phyloP scores from a whole-genome alignment of 176 grass and related monocot species.

The Phoenix roebelenii region DNA sequence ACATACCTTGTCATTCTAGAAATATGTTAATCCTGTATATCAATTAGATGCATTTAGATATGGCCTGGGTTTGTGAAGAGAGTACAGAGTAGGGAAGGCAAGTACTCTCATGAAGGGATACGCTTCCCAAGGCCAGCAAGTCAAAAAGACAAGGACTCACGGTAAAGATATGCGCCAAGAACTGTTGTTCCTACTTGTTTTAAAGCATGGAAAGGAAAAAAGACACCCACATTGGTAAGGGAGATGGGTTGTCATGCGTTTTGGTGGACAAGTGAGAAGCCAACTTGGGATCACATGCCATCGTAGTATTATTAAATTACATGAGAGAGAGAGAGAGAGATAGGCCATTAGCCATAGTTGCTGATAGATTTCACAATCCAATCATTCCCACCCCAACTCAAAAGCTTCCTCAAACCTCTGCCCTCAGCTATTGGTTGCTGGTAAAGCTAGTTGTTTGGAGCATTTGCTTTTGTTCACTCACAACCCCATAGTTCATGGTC shows the following conservation, averaged over 20 bases:
- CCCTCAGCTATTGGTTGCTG: no score
- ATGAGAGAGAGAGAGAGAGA: no score
- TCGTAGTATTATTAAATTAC: background rate
- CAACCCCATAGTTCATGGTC: no score
- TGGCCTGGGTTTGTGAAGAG: background rate
- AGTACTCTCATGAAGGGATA: background rate
- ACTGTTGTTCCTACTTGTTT: slow-evolving; percentile 2
- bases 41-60: background rate
- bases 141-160: slow-evolving; percentile 2
- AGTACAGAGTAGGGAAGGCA: background rate
- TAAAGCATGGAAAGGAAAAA: background rate
- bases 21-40: no score
- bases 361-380: no score
- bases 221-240: slow-evolving; percentile 7
- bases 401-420: no score
- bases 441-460: no score
- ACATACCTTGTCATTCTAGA: no score
- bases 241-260: slow-evolving; percentile 12
- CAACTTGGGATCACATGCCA: background rate
- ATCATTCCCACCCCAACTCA: no score
- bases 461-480: no score
- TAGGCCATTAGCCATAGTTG: no score
- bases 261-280: slow-evolving; percentile 11
- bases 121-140: slow-evolving; percentile 5
- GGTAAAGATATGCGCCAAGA: slow-evolving; percentile 1